Evolutionary conservation across 1,284 basidiomycete species (phyloP).

Genomic region (Cystobasidium sp.): DNA sequence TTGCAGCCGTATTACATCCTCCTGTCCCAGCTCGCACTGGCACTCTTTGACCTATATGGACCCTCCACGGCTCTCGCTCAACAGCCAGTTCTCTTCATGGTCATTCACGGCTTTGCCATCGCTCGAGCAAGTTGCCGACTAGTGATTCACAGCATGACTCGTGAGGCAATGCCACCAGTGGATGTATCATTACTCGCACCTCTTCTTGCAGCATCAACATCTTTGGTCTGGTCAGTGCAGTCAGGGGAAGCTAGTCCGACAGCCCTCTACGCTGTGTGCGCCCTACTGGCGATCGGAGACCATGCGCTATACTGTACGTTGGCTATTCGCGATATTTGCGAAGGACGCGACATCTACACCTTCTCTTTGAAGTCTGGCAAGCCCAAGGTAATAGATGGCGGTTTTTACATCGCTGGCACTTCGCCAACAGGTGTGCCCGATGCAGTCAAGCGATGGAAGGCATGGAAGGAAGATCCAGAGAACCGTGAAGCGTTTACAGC

Average conservation of each 20-base stretch:
- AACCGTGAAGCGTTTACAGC: constrained; percentile 16
- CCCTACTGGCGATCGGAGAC: constrained; percentile 16
- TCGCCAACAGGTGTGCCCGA: constrained; percentile 2
- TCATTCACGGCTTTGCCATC: constrained; percentile 32
- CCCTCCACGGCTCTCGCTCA: not conserved
- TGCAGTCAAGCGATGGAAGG: constrained; percentile 25
- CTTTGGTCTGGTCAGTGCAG: not conserved
- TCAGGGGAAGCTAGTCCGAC: not conserved
- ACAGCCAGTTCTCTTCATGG: constrained; percentile 33
- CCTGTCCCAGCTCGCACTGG: constrained; percentile 3
- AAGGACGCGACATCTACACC: constrained; percentile 28
- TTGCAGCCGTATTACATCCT: constrained; percentile 11
- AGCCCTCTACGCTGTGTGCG: constrained; percentile 13
- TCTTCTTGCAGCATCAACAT: constrained; percentile 7
- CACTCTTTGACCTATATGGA: not conserved
- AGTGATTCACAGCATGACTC: constrained; percentile 31
- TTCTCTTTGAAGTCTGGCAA: constrained; percentile 30
- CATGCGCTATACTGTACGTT: constrained; percentile 26
- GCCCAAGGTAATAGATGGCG: constrained; percentile 28
- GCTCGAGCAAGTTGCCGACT: constrained; percentile 25
- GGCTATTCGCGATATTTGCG: constrained; percentile 31
- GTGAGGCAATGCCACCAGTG: constrained; percentile 23
- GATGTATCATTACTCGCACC: constrained; percentile 20
- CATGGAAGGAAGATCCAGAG: constrained; percentile 17
- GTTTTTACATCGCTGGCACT: constrained; percentile 20